These are phyloP conservation scores for Candida vartiovaarae DNA, from an alignment of 805 yeast species.

Conservation along the genomic window DNA sequence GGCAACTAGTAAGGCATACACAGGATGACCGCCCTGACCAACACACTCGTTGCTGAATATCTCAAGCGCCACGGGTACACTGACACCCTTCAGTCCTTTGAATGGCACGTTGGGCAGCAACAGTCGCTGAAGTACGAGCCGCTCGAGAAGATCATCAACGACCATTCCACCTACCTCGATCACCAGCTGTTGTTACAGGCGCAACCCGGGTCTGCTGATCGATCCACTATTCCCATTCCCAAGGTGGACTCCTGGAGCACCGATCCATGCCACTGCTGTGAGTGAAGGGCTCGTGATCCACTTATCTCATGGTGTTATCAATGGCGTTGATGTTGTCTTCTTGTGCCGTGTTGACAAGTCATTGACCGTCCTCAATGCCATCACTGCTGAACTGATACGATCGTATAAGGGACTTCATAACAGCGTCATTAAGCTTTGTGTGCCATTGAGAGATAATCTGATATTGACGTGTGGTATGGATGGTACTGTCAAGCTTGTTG, in stretches of 20 bases:
- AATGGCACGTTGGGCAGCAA: constrained; percentile 16
- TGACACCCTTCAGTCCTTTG: constrained; percentile 42
- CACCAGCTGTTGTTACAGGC: constrained; percentile 3
- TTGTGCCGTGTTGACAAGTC: constrained; percentile 16
- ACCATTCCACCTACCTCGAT: constrained; percentile 27
- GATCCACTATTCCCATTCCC: neutral
- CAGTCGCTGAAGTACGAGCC: constrained; percentile 23
- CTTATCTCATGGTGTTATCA: constrained; percentile 16
- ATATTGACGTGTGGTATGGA: constrained; percentile 46
- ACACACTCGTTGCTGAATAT: constrained; percentile 49
- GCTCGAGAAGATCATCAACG: constrained; percentile 33
- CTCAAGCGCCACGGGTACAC: constrained; percentile 41
- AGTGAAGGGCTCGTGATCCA: constrained; percentile 17
- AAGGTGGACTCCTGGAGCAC: neutral
- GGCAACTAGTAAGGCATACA: no score
- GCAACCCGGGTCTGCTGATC: neutral
- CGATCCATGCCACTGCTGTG: neutral
- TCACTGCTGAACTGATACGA: constrained; percentile 1
- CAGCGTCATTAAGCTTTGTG: constrained; percentile 31
- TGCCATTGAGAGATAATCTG: constrained; percentile 21
- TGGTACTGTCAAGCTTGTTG: constrained; percentile 32
- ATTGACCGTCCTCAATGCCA: constrained; percentile 13
- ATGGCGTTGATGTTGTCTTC: constrained; percentile 5
- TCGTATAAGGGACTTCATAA: constrained; percentile 3
- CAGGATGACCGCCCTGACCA: constrained; percentile 9